These are phyloP conservation scores for Spergularia azorica DNA, from an alignment of 179 eudicot genomes.

Conservation along the genomic window DNA sequence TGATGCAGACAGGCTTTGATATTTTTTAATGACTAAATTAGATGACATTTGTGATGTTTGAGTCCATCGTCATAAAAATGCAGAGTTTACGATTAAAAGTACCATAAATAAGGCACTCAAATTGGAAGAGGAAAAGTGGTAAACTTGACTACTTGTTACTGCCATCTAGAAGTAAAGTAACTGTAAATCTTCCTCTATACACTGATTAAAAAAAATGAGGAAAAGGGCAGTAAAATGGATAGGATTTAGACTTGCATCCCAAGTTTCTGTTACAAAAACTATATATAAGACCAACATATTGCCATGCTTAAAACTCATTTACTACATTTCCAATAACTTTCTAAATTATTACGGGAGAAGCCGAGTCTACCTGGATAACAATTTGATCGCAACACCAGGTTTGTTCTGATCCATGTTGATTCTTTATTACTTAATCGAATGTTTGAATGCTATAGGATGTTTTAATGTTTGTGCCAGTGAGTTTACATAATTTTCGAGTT, in stretches of 20 bases:
- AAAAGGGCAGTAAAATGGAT: not conserved
- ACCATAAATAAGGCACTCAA: not conserved
- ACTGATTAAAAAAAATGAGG: not conserved
- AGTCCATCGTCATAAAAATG: not conserved
- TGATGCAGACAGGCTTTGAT: no score
- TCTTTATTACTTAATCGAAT: not conserved
- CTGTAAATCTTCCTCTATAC: conserved; percentile 31
- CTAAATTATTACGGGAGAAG: not conserved
- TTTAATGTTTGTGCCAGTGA: not conserved
- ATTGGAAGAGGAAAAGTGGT: not conserved
- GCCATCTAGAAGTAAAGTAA: conserved; percentile 12
- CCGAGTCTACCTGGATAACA: not conserved
- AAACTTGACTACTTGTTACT: not conserved
- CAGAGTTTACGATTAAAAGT: no score
- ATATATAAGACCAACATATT: conserved; percentile 14
- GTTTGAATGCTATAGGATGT: not conserved
- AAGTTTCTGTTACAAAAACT: conserved; percentile 20
- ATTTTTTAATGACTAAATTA: no score
- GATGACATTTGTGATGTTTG: no score
- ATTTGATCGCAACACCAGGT: conserved; percentile 12
- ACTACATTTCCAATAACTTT: not conserved
- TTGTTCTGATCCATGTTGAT: not conserved
- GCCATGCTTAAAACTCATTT: not conserved
- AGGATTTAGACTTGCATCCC: conserved; percentile 22
- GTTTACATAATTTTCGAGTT: no score